Base-by-base conservation (phyloP, 1,139 yeast species). In the Hyphopichia pseudoburtonii region DNA sequence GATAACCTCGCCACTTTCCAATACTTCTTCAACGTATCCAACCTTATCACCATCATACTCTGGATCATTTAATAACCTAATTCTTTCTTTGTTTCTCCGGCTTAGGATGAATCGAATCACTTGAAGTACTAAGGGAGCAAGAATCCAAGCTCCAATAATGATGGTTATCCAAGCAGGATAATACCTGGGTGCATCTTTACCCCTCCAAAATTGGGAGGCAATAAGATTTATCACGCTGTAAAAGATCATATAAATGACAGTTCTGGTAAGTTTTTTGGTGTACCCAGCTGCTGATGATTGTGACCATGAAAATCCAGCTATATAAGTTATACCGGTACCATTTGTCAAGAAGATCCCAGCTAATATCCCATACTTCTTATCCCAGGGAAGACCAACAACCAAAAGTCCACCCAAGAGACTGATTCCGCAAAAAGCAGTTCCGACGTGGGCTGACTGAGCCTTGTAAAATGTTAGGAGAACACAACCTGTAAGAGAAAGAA, bases 141-240 rank as follows among this genome's bases (percentile, higher is more conserved):
- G 35, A 17, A 62, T 56, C 49, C 70, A 76, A 8, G 76, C 65
- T 17, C 73, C 48, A 4, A 74, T 75, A 34, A 76, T 73, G 48
- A 73, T 78, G n/a, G 74, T 75, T 34, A 70, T 62, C 80, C 81
- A 75, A 0, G 81, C 80, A 2, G 70, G 70, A 15, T 43, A 43
- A 28, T 49, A 54, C 17, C 47, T 45, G 17, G 57, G 57, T 7
- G 45, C 47, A 35, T 51, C 48, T 24, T 30, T 44, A 8, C 36
- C 42, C 38, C 48, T 48, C 59, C 59, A 54, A n/a, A 54, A 37
- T 37, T 54, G 59, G 9, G 57, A 56, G n/a, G 56, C 47, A 14
- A 52, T 47, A 14, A 51, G 44, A 28, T 52, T 52, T 17, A 51
- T 40, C 21, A 52, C 35, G 6, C 45, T 42, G 24, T 50, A 51